Conservation (phyloP, 2,329 filamentous ascomycete species). For the Fusarium hostae region DNA sequence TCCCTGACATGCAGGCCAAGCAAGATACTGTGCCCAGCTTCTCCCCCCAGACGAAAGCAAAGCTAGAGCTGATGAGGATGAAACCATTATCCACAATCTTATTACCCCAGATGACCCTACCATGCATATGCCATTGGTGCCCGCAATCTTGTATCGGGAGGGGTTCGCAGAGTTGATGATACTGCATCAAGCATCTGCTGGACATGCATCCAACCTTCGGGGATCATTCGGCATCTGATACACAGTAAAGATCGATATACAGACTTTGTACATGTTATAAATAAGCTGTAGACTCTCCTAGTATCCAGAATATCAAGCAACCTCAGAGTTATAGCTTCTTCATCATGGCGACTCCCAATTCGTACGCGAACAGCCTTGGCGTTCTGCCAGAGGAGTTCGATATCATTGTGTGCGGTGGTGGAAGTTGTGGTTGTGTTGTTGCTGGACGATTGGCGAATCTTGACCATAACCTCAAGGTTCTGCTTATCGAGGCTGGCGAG, state of each 20-base stretch:
- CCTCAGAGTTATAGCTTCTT: background rate
- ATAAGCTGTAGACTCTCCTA: background rate
- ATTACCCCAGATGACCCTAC: conserved; percentile 28
- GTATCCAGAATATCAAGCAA: background rate
- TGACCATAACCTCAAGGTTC: conserved; percentile 76
- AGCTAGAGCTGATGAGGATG: conserved; percentile 27
- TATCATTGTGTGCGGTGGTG: conserved; percentile 82
- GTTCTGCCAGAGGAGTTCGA: conserved; percentile 79
- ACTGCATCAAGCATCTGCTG: conserved; percentile 24
- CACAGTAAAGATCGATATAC: conserved; percentile 4
- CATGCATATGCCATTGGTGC: conserved; percentile 39
- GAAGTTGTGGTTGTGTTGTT: conserved; percentile 72
- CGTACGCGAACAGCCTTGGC: conserved; percentile 31
- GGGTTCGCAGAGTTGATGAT: conserved; percentile 34
- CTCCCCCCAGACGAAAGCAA: background rate
- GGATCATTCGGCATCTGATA: conserved; percentile 38
- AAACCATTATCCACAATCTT: conserved; percentile 29
- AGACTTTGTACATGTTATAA: conserved; percentile 10
- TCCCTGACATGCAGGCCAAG: conserved; percentile 32
- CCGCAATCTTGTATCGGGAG: conserved; percentile 36
- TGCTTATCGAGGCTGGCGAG: conserved; percentile 77
- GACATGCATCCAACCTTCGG: conserved; percentile 22
- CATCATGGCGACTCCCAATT: conserved; percentile 36
- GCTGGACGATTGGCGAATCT: conserved; percentile 76
- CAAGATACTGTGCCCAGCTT: conserved; percentile 11